A percentile compares a stretch with the other conserved stretches of the same genome.
phyloP scores from a whole-genome alignment of 306 rosid species.

The Rosa multiflora region DNA sequence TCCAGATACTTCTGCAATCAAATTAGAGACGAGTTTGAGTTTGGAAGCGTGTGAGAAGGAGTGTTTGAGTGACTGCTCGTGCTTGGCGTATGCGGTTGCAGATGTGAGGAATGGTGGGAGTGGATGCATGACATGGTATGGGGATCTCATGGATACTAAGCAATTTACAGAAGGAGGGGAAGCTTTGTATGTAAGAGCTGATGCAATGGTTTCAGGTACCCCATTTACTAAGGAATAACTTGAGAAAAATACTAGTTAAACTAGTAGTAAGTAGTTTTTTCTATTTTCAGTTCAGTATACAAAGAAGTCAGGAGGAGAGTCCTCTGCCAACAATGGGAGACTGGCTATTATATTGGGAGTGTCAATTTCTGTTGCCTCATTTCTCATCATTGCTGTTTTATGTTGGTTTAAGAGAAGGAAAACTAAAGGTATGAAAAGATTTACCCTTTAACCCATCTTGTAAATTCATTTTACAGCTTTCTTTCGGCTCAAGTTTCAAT shows the following conservation, averaged over 20 bases:
- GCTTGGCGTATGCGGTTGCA: conserved; percentile 48
- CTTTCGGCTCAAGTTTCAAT: neutral
- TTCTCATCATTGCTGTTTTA: conserved; percentile 13
- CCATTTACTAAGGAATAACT: neutral
- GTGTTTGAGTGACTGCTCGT: conserved; percentile 60
- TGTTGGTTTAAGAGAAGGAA: conserved; percentile 23
- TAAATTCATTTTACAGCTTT: neutral
- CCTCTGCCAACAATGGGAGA: conserved; percentile 9
- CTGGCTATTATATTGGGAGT: neutral
- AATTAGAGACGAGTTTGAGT: conserved; percentile 21
- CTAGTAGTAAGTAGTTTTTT: neutral
- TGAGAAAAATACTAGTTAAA: neutral
- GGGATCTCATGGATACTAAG: conserved; percentile 45
- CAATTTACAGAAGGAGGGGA: conserved; percentile 47
- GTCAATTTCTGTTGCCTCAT: conserved; percentile 7
- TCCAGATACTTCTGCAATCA: conserved; percentile 49
- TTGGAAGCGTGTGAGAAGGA: conserved; percentile 36
- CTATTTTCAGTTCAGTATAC: conserved; percentile 25
- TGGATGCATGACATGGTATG: conserved; percentile 62
- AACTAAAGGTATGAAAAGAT: conserved; percentile 19
- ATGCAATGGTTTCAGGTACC: conserved; percentile 28
- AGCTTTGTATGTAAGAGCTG: conserved; percentile 57
- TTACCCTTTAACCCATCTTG: neutral
- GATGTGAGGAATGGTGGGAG: conserved; percentile 51
- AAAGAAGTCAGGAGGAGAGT: conserved; percentile 21